A percentile compares a stretch with the other conserved stretches of the same genome.
Evolutionary conservation across 208 protist genomes (phyloP).

Genomic region (Porcisia hertigi): DNA sequence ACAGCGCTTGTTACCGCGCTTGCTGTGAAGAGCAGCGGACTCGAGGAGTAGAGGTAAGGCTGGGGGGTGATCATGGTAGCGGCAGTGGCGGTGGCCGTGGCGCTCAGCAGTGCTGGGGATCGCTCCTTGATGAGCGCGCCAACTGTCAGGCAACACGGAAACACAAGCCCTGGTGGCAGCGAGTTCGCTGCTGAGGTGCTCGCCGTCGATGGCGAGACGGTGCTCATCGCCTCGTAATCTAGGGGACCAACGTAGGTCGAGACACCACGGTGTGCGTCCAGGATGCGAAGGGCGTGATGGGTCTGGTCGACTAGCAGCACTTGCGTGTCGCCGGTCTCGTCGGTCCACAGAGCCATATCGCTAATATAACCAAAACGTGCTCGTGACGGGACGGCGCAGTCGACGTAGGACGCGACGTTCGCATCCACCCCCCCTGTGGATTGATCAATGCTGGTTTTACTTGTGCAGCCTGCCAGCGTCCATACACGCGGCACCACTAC

Average conservation of each 20-base stretch:
- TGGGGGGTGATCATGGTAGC: constrained; percentile 32
- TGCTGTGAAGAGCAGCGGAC: constrained; percentile 31
- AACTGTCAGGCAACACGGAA: constrained; percentile 23
- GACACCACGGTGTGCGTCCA: constrained; percentile 48
- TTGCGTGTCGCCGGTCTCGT: constrained; percentile 40
- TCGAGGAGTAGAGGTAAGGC: constrained; percentile 47
- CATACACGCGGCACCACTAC: constrained; percentile 43
- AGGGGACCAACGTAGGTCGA: constrained; percentile 49
- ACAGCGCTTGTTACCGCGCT: constrained; percentile 33
- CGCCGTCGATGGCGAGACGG: neutral
- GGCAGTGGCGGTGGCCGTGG: neutral
- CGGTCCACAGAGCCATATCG: constrained; percentile 46
- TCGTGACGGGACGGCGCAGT: constrained; percentile 28
- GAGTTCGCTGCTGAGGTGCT: constrained; percentile 2
- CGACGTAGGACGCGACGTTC: constrained; percentile 37
- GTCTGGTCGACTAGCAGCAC: constrained; percentile 54
- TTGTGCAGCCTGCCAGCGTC: constrained; percentile 52
- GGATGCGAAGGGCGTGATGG: constrained; percentile 45
- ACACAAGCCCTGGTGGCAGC: constrained; percentile 25
- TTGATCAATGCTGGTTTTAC: neutral
- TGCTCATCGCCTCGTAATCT: constrained; percentile 27
- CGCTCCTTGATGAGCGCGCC: constrained; percentile 39
- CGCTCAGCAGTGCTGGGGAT: constrained; percentile 23
- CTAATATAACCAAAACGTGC: constrained; percentile 46
- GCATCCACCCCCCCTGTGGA: neutral